A percentile compares a stretch with the other conserved stretches of the same genome.
Evolutionary conservation across 1,139 yeast species (phyloP).

Genomic region (Hemisphaericaspora lyxosophila): DNA sequence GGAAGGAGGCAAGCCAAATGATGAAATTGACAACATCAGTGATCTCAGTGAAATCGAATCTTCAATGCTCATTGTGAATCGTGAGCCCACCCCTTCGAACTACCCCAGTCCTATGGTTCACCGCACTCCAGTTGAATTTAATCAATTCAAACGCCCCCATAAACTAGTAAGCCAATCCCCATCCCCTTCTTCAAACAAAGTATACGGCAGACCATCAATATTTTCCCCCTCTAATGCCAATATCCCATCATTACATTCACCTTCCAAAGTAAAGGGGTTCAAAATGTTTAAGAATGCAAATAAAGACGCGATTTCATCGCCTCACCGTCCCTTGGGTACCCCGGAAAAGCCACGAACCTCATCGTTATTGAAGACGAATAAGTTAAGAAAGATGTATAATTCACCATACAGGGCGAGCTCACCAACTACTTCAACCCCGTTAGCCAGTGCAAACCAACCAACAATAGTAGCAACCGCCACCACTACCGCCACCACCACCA

Average conservation of each 20-base stretch:
- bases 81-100: slow-evolving; percentile 19
- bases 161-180: slow-evolving; percentile 48
- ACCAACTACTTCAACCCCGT: slow-evolving; percentile 17
- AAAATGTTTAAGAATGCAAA: slow-evolving; percentile 37
- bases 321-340: slow-evolving; percentile 21
- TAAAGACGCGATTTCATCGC: slow-evolving; percentile 34
- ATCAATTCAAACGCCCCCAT: slow-evolving; percentile 50
- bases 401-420: slow-evolving; percentile 13
- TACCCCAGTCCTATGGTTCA: slow-evolving; percentile 1
- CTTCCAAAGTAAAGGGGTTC: slow-evolving; percentile 33
- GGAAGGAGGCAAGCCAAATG: slow-evolving; percentile 10
- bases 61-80: slow-evolving; percentile 10
- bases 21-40: slow-evolving; percentile 25
- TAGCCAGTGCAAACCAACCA: not conserved
- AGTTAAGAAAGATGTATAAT: slow-evolving; percentile 13
- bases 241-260: slow-evolving; percentile 26
- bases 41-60: slow-evolving; percentile 29
- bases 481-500: slow-evolving; percentile 1
- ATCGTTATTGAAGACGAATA: slow-evolving; percentile 16
- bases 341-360: slow-evolving; percentile 21
- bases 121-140: slow-evolving; percentile 13
- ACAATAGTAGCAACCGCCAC: slow-evolving; percentile 1
- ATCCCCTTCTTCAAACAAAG: slow-evolving; percentile 34
- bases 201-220: slow-evolving; percentile 7
- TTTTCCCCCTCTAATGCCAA: not conserved